Evolutionary conservation across 371 early-diverging fungal genomes (phyloP).

Genomic region (Mortierella sp.): DNA sequence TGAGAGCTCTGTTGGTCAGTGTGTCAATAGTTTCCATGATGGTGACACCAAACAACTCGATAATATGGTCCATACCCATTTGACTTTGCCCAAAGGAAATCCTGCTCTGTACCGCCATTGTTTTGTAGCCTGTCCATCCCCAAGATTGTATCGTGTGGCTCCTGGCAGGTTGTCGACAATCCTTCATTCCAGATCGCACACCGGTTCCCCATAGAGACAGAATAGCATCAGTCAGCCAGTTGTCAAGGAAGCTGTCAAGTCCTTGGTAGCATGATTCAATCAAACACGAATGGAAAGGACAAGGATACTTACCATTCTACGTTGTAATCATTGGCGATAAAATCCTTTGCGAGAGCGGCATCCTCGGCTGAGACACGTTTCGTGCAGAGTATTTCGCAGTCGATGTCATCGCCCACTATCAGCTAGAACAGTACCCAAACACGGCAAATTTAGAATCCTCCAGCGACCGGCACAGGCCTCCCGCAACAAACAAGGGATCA

Average conservation of each 20-base stretch:
- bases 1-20: no score
- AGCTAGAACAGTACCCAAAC: conserved; percentile 28
- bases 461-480: no score
- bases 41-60: not conserved
- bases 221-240: no score
- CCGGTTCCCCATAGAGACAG: no score
- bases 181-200: conserved; percentile 45
- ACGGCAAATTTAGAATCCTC: not conserved
- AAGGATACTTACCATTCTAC: conserved; percentile 53
- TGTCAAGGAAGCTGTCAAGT: no score
- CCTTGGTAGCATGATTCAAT: no score
- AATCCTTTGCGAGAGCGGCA: conserved; percentile 57
- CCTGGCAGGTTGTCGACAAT: conserved; percentile 73
- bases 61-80: conserved; percentile 19
- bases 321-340: conserved; percentile 64
- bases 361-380: conserved; percentile 50
- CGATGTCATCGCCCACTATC: conserved; percentile 54
- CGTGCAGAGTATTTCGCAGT: conserved; percentile 61
- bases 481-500: no score
- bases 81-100: conserved; percentile 60
- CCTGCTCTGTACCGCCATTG: conserved; percentile 63
- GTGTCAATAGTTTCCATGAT: no score
- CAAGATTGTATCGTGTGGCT: conserved; percentile 56
- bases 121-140: conserved; percentile 28
- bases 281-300: no score